Evolutionary conservation across 768 basidiomycete genomes (phyloP).

Genomic region (Lepiota brunneoincarnata): DNA sequence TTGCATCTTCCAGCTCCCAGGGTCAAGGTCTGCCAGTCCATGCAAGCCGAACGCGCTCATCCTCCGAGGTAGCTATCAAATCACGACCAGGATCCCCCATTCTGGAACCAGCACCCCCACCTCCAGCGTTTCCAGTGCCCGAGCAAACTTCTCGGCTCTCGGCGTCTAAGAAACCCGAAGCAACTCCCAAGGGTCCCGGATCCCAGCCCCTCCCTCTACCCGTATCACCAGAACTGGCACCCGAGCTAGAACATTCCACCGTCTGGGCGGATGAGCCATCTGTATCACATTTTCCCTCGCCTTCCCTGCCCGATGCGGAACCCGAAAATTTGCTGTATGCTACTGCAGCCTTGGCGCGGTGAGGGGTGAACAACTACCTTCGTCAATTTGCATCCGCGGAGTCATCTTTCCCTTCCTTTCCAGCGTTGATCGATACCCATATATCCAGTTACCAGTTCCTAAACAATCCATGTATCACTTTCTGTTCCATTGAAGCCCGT

Average conservation of each 20-base stretch:
- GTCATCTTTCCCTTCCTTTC: no score
- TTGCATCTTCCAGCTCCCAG: neutral
- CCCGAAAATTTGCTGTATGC: neutral
- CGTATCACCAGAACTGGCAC: neutral
- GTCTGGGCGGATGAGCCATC: constrained; percentile 23
- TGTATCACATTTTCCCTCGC: constrained; percentile 5
- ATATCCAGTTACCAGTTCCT: no score
- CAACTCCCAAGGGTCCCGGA: constrained; percentile 11
- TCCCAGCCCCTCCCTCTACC: neutral
- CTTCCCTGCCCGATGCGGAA: neutral
- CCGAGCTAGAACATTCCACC: constrained; percentile 8
- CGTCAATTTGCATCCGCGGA: no score
- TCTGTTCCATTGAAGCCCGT: no score
- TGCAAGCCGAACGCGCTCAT: constrained; percentile 16
- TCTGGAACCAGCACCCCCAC: constrained; percentile 18
- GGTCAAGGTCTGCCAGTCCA: neutral
- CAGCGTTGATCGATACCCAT: no score
- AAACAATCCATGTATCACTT: no score
- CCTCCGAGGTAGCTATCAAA: constrained; percentile 29
- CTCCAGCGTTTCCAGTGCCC: constrained; percentile 24
- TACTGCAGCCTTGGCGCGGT: neutral
- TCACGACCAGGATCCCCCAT: constrained; percentile 27
- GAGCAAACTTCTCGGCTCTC: neutral
- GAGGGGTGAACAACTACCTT: neutral
- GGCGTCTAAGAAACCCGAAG: constrained; percentile 10